These are phyloP conservation scores for Phyllachora maydis DNA, from an alignment of 2,329 filamentous ascomycete genomes.

Conservation along the genomic window DNA sequence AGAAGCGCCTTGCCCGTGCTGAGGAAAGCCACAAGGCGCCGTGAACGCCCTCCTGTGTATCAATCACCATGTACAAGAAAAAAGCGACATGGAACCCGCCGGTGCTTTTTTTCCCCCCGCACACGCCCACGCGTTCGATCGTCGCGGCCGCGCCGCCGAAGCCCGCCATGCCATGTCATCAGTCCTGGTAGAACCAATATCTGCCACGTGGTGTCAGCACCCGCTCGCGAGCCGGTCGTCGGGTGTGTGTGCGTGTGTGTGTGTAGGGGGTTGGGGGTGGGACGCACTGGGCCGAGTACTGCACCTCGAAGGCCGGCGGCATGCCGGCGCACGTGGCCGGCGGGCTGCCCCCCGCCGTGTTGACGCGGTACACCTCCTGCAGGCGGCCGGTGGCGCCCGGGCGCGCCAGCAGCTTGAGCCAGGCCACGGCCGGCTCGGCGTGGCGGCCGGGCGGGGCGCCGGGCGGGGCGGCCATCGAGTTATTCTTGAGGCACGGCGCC, in stretches of 20 bases:
- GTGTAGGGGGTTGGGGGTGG: not conserved
- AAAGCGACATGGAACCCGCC: too few relatives aligned
- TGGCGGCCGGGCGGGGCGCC: constrained; percentile 35
- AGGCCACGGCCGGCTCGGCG: constrained; percentile 52
- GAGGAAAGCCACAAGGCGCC: too few relatives aligned
- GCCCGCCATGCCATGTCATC: too few relatives aligned
- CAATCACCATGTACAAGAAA: too few relatives aligned
- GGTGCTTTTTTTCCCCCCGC: too few relatives aligned
- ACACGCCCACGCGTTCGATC: too few relatives aligned
- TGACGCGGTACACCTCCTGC: constrained; percentile 62
- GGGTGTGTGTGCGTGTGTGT: too few relatives aligned
- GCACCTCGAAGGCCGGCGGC: constrained; percentile 42
- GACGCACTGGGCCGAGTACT: constrained; percentile 74
- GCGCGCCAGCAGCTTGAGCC: constrained; percentile 50
- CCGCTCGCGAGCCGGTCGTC: not conserved
- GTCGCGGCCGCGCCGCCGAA: too few relatives aligned
- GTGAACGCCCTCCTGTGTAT: too few relatives aligned
- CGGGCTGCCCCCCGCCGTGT: constrained; percentile 63
- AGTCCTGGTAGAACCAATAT: constrained; percentile 1
- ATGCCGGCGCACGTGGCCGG: constrained; percentile 53
- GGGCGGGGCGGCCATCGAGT: constrained; percentile 38
- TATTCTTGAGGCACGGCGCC: constrained; percentile 40
- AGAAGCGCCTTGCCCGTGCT: too few relatives aligned
- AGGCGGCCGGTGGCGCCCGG: constrained; percentile 37
- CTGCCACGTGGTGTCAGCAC: not conserved